Conservation (phyloP, 805 yeast genomes). For the Pachysolen tannophilus region DNA sequence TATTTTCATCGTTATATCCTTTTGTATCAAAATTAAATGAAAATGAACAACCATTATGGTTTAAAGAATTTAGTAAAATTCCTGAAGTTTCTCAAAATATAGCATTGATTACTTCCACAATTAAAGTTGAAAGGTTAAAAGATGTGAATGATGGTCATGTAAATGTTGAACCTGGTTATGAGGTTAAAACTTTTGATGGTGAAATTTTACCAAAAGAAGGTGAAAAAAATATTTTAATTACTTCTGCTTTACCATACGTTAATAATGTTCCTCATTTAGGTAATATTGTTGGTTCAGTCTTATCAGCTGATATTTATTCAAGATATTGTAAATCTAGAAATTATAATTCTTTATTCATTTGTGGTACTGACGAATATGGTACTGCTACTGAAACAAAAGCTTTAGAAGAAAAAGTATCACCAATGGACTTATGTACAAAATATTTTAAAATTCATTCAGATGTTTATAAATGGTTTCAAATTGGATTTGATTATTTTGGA, state of each 20-base stretch:
- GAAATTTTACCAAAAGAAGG: slow-evolving; percentile 54
- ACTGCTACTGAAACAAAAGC: slow-evolving; percentile 99
- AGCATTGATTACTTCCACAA: slow-evolving; percentile 34
- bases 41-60: slow-evolving; percentile 26
- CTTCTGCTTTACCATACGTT: slow-evolving; percentile 96
- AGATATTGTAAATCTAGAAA: slow-evolving; percentile 86
- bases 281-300: slow-evolving; percentile 90
- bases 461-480: slow-evolving; percentile 95
- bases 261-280: slow-evolving; percentile 98
- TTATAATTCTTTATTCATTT: slow-evolving; percentile 75
- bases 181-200: slow-evolving; percentile 14
- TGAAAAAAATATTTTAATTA: slow-evolving; percentile 77
- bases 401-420: slow-evolving; percentile 84
- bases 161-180: slow-evolving; percentile 14
- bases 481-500: slow-evolving; percentile 92
- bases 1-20: slow-evolving; percentile 53
- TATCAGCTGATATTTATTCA: slow-evolving; percentile 89
- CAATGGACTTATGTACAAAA: slow-evolving; percentile 84
- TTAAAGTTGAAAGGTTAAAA: slow-evolving; percentile 32
- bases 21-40: slow-evolving; percentile 15
- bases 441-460: slow-evolving; percentile 80
- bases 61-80: slow-evolving; percentile 27
- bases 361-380: slow-evolving; percentile 99
- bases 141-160: slow-evolving; percentile 33
- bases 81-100: slow-evolving; percentile 38